Evolutionary conservation across 23 red algal genomes (phyloP).

Genomic region (Chondrus crispus): DNA sequence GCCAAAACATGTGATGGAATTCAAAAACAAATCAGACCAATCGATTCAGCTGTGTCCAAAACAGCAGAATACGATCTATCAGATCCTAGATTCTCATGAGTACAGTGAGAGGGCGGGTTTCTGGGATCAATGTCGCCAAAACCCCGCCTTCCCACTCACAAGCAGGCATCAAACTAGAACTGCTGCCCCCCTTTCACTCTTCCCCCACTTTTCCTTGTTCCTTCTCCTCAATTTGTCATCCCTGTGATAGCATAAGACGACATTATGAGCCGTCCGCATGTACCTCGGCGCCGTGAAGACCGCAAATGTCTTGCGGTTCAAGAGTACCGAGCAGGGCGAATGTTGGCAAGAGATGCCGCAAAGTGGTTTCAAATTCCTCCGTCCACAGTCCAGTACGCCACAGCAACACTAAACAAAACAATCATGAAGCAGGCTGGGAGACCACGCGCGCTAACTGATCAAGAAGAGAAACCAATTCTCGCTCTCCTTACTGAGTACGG

Average conservation of each 20-base stretch:
- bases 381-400: neutral
- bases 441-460: neutral
- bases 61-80: too few species aligned
- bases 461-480: neutral
- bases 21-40: neutral
- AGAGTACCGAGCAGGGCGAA: neutral
- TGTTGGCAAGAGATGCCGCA: neutral
- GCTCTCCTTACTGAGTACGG: neutral
- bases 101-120: neutral
- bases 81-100: neutral
- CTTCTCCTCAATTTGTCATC: too few species aligned
- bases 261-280: neutral
- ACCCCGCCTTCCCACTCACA: neutral
- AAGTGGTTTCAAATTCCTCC: neutral
- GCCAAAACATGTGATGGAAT: neutral
- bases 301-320: neutral
- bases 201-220: too few species aligned
- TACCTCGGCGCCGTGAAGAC: neutral
- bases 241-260: neutral
- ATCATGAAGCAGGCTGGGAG: neutral
- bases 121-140: neutral
- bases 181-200: too few species aligned
- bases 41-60: neutral
- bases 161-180: neutral
- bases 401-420: neutral